Conservation (phyloP, 306 rosid species). For the Luffa aegyptiaca region DNA sequence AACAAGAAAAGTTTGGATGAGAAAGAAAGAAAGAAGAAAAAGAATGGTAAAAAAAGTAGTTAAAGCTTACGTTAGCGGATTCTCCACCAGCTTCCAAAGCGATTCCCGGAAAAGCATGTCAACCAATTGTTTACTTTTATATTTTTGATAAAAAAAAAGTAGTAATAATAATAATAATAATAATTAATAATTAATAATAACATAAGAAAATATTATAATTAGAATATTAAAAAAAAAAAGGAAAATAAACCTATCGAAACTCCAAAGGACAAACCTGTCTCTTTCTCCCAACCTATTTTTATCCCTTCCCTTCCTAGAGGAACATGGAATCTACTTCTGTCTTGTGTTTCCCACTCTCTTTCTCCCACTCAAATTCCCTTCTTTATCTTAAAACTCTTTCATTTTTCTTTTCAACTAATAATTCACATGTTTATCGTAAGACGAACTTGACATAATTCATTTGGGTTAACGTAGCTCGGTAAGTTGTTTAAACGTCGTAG, state of each 20-base stretch:
- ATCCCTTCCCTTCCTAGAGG: conserved; percentile 7
- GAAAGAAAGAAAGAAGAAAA: not conserved
- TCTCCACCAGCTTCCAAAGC: conserved; percentile 2
- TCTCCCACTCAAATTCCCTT: not conserved
- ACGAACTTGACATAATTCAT: too few species aligned
- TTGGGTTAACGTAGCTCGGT: too few species aligned
- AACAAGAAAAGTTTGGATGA: not conserved
- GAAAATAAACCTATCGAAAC: conserved; percentile 1
- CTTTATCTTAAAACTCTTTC: too few species aligned
- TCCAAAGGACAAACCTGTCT: conserved; percentile 8
- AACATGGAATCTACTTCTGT: conserved; percentile 8
- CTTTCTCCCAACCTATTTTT: not conserved
- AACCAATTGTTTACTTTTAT: conserved; percentile 3
- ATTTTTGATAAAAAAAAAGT: not conserved
- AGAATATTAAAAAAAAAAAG: not conserved
- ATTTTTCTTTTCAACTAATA: too few species aligned
- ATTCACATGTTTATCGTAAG: too few species aligned
- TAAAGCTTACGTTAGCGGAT: conserved; percentile 9
- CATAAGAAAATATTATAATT: not conserved
- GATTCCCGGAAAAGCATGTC: conserved; percentile 3
- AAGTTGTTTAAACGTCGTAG: too few species aligned
- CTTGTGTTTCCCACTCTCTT: not conserved
- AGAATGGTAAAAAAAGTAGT: not conserved
- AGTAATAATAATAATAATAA: not conserved
- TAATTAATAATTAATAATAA: not conserved